Conservation (phyloP, 495 filamentous ascomycete genomes). For the Aspergillus kassunensis region DNA sequence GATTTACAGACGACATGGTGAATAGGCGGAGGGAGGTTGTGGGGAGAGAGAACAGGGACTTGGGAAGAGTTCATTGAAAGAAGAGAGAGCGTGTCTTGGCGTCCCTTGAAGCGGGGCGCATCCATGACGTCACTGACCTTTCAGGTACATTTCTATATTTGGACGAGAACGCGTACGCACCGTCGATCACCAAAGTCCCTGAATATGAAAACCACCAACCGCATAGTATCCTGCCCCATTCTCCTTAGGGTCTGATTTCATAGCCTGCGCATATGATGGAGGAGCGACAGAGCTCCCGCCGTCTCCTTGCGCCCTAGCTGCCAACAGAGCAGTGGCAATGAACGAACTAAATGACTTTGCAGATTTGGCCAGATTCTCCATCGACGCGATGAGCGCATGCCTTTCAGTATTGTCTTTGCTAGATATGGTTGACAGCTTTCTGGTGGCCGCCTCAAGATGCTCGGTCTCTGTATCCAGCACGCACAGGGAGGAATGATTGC, state of each 20-base stretch:
- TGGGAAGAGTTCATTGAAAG: too few relatives aligned
- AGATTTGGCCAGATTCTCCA: background rate
- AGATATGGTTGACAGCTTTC: background rate
- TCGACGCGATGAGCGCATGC: background rate
- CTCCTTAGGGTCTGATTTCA: background rate
- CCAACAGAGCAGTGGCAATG: background rate
- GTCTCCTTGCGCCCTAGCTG: background rate
- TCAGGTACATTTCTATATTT: too few relatives aligned
- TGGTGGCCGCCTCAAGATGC: background rate
- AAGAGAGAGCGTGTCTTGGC: background rate
- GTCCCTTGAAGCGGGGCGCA: background rate
- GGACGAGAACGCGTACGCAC: too few relatives aligned
- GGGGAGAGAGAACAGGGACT: background rate
- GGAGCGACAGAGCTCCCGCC: background rate
- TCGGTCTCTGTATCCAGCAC: background rate
- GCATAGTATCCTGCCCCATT: too few relatives aligned
- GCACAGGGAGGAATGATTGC: background rate
- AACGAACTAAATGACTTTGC: background rate
- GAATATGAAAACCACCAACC: too few relatives aligned
- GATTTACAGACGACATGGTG: conserved; percentile 9
- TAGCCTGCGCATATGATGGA: background rate
- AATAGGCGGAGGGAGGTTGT: background rate
- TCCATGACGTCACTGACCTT: conserved; percentile 9
- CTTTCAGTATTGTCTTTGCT: background rate
- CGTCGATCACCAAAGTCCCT: too few relatives aligned